Evolutionary conservation across 345 rosid species (phyloP).

Genomic region (Lumnitzera racemosa): DNA sequence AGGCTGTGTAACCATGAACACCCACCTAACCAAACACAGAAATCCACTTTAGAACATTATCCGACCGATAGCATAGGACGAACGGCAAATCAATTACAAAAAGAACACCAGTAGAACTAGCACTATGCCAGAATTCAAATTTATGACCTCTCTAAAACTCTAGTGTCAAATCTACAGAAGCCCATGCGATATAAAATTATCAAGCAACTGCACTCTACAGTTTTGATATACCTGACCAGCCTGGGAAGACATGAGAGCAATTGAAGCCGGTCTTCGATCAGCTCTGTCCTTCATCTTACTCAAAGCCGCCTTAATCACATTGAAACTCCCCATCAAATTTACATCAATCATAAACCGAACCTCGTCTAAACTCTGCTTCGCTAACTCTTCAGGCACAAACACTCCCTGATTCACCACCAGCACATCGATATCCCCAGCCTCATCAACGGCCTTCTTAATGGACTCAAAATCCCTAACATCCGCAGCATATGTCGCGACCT

Average conservation of each 20-base stretch:
- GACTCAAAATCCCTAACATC: slow-evolving; percentile 76
- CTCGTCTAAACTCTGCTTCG: slow-evolving; percentile 54
- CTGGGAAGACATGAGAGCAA: slow-evolving; percentile 74
- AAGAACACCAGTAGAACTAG: too few relatives aligned
- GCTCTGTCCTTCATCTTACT: slow-evolving; percentile 59
- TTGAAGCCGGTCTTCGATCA: slow-evolving; percentile 46
- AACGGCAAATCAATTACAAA: too few relatives aligned
- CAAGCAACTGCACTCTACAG: too few relatives aligned
- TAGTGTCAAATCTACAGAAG: too few relatives aligned
- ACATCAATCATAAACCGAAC: slow-evolving; percentile 72
- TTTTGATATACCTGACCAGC: slow-evolving; percentile 64
- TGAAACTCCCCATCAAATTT: slow-evolving; percentile 74
- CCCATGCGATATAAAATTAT: too few relatives aligned
- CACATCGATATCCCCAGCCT: slow-evolving; percentile 66
- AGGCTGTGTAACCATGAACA: slow-evolving; percentile 78
- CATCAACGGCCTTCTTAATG: slow-evolving; percentile 33
- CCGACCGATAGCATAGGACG: too few relatives aligned
- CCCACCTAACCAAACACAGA: slow-evolving; percentile 47
- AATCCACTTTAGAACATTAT: neutral
- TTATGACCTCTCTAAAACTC: too few relatives aligned
- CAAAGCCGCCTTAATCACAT: slow-evolving; percentile 75
- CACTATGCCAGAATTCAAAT: too few relatives aligned
- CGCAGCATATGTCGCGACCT: slow-evolving; percentile 54
- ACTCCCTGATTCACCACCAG: slow-evolving; percentile 80
- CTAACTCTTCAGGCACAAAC: slow-evolving; percentile 53